Base-by-base conservation (phyloP, 2,329 filamentous ascomycete species). In the Trichoderma gracile region DNA sequence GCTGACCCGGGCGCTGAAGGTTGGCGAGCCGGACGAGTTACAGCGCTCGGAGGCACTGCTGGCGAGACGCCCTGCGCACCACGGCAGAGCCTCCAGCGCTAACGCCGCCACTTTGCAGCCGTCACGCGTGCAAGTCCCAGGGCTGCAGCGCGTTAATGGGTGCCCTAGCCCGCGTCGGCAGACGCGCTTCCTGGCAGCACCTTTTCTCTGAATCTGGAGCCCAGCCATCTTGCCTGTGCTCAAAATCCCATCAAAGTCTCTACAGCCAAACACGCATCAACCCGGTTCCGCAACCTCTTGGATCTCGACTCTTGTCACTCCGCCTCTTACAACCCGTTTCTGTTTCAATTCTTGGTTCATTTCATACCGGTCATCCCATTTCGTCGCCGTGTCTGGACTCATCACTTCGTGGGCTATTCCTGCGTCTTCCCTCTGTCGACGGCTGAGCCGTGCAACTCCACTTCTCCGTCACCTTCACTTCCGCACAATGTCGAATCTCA, bases 401-500 rank as follows among this genome's bases (percentile, higher is more conserved):
- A 25, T 52, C 38, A 19, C 19, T 56, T 17, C 46, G 14, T 43
- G 27, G 25, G 23, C 42, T 14, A 54, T 60, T 62, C 43, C 52
- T 40, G 55, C 68, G 65, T 70, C 33, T 50, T 50, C 47, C 49
- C 55, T 43, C 38, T 23, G 50, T 38, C 47, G 61, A 61, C 55
- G 47, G 45, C 58, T 63, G 43, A 25, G 33, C 42, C 42, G 56
- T 33, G 60, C 68, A 65, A 40, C 62, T 57, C 62, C 60, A 70
- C 68, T 72, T 53, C 52, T 53, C 58, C 25, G 46, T 43, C 42
- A 43, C 57, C 52, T 21, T 25, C 58, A 57, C 49, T 21, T 59
- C 47, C 23, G 46, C 64, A 66, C 66, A 63, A 86, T 86, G 83
- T 81, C 83, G 54, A 80, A 83, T 12, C 77, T 86, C 67, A 92